These are phyloP conservation scores for Plasmodium yoelii DNA, from an alignment of 169 alveolate species.

Conservation along the genomic window DNA sequence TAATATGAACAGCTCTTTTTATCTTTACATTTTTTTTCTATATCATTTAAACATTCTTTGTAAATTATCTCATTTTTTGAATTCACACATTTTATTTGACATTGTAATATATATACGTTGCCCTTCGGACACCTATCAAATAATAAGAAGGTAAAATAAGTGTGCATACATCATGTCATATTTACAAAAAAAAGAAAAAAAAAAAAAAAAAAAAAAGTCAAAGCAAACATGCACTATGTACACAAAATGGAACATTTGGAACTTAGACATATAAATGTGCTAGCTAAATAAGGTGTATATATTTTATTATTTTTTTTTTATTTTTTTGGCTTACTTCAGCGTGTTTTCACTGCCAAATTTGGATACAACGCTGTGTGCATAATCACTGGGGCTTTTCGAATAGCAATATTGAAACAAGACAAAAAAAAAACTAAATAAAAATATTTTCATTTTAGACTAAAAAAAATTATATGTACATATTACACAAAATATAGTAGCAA, in stretches of 20 bases:
- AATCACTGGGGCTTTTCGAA: neutral
- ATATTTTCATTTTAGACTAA: conserved; percentile 33
- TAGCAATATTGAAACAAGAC: neutral
- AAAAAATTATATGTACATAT: neutral
- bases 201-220: conserved; percentile 12
- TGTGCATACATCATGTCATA: no score
- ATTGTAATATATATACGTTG: conserved; percentile 29
- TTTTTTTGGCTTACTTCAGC: conserved; percentile 33
- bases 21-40: conserved; percentile 31
- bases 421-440: conserved; percentile 3
- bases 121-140: conserved; percentile 44
- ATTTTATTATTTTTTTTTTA: neutral
- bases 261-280: neutral
- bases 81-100: conserved; percentile 43
- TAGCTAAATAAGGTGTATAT: no score
- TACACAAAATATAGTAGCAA: no score
- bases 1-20: conserved; percentile 25
- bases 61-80: conserved; percentile 15
- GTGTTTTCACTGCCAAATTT: conserved; percentile 62
- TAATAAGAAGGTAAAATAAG: neutral
- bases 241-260: neutral
- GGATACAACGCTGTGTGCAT: conserved; percentile 22
- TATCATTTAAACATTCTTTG: conserved; percentile 16
- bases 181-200: no score
- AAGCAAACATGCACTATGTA: neutral